Percentiles rank a stretch among this genome's conserved stretches.
Evolutionary conservation across 805 yeast genomes (phyloP).

Genomic region (Metschnikowia cerradonensis): DNA sequence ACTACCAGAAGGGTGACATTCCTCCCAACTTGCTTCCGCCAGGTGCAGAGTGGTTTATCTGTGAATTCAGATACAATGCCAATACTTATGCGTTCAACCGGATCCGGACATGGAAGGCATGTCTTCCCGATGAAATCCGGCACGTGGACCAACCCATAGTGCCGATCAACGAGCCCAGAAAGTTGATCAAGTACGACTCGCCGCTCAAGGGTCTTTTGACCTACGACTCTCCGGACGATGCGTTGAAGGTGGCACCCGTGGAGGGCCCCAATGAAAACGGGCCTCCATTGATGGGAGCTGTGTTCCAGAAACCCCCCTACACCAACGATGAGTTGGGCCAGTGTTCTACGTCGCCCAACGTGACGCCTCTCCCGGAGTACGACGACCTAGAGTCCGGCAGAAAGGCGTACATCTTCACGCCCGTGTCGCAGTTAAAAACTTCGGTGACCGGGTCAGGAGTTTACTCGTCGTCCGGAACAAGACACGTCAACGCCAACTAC

Average conservation of each 20-base stretch:
- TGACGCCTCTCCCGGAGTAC: conserved; percentile 35
- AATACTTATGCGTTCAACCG: conserved; percentile 86
- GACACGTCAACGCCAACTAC: conserved; percentile 14
- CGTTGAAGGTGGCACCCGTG: conserved; percentile 78
- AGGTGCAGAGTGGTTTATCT: conserved; percentile 84
- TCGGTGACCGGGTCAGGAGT: conserved; percentile 16
- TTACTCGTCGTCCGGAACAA: conserved; percentile 13
- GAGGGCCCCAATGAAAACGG: conserved; percentile 75
- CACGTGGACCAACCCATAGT: conserved; percentile 71
- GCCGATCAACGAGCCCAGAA: conserved; percentile 63
- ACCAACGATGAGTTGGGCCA: conserved; percentile 82
- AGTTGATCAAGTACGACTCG: conserved; percentile 71
- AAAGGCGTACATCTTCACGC: conserved; percentile 41
- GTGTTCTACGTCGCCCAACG: conserved; percentile 44
- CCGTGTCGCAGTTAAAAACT: conserved; percentile 40
- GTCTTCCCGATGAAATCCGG: conserved; percentile 94
- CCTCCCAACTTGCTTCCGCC: conserved; percentile 55
- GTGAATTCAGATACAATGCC: conserved; percentile 93
- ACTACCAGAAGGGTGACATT: conserved; percentile 93
- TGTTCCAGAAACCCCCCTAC: conserved; percentile 70
- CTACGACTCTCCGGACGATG: conserved; percentile 64
- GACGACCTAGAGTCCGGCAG: conserved; percentile 35
- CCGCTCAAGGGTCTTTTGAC: conserved; percentile 80
- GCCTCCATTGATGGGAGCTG: conserved; percentile 93
- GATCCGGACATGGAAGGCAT: conserved; percentile 97